A percentile compares a stretch with the other conserved stretches of the same genome.
These are phyloP conservation scores for Candida orba DNA, from an alignment of 805 yeast genomes.

Conservation along the genomic window DNA sequence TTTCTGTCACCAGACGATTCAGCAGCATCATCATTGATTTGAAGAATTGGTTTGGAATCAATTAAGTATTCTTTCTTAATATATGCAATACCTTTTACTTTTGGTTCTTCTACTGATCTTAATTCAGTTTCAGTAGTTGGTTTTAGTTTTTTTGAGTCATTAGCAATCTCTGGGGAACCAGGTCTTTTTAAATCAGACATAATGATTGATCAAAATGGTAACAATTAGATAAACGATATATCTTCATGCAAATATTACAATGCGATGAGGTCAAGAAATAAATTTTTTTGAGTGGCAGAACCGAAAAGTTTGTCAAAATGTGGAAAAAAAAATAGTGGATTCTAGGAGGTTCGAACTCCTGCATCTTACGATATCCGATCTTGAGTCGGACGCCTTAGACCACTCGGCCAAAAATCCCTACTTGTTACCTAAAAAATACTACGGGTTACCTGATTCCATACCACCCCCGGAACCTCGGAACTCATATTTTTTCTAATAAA, in stretches of 20 bases:
- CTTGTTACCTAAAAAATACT: too few relatives aligned
- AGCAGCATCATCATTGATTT: constrained; percentile 40
- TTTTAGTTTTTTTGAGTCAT: neutral
- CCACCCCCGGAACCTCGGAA: neutral
- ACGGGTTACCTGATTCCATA: too few relatives aligned
- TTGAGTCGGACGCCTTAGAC: constrained; percentile 13
- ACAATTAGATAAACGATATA: too few relatives aligned
- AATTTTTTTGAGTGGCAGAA: neutral
- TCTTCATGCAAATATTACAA: neutral
- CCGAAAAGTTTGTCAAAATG: neutral
- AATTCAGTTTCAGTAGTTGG: too few relatives aligned
- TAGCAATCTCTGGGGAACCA: constrained; percentile 13
- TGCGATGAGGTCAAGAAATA: constrained; percentile 4
- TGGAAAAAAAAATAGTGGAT: constrained; percentile 7
- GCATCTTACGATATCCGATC: constrained; percentile 11
- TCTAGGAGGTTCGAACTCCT: constrained; percentile 11
- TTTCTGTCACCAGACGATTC: constrained; percentile 33
- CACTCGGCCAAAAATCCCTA: constrained; percentile 11
- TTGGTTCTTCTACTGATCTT: constrained; percentile 2
- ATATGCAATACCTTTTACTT: constrained; percentile 54
- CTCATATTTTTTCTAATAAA: too few relatives aligned
- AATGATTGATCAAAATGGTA: neutral
- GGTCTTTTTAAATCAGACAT: constrained; percentile 15
- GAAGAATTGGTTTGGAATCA: constrained; percentile 18
- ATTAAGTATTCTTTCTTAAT: constrained; percentile 67